A percentile compares a stretch with the other conserved stretches of the same genome.
Evolutionary conservation across 148 eudicot genomes (phyloP).

Genomic region (Dianthus caryophyllus): DNA sequence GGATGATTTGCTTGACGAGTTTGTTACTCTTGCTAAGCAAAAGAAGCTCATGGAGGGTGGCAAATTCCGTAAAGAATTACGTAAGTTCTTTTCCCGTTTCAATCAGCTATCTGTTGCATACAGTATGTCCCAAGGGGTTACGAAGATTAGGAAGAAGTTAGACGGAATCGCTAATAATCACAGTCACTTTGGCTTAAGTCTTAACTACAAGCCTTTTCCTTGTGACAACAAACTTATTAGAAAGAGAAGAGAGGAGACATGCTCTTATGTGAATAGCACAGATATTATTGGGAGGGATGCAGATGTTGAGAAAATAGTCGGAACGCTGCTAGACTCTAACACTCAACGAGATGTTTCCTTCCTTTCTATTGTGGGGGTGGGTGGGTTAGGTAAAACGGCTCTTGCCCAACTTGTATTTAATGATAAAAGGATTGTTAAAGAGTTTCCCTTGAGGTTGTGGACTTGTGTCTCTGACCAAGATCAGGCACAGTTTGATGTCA

Average conservation of each 20-base stretch:
- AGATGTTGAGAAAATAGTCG: not conserved
- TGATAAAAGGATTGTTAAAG: not conserved
- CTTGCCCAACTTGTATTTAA: not conserved
- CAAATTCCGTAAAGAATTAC: not conserved
- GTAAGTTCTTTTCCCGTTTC: not conserved
- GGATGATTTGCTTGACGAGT: no score
- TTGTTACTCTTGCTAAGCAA: no score
- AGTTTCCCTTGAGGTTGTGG: slow-evolving; percentile 8
- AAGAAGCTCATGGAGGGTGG: not conserved
- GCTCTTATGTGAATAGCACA: not conserved
- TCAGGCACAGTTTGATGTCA: not conserved
- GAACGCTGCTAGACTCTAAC: not conserved
- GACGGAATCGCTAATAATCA: not conserved
- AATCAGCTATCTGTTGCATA: not conserved
- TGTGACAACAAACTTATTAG: not conserved
- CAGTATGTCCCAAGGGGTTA: slow-evolving; percentile 5
- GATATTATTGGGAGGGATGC: slow-evolving; percentile 1
- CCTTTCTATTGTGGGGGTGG: slow-evolving; percentile 1
- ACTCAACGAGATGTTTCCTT: not conserved
- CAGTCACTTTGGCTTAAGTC: not conserved
- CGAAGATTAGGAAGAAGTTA: not conserved
- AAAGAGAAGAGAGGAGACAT: not conserved
- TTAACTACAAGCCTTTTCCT: not conserved
- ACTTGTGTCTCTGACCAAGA: slow-evolving; percentile 5
- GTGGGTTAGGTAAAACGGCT: slow-evolving; percentile 4